Evolutionary conservation across 306 rosid species (phyloP).

Genomic region (Parietaria judaica): DNA sequence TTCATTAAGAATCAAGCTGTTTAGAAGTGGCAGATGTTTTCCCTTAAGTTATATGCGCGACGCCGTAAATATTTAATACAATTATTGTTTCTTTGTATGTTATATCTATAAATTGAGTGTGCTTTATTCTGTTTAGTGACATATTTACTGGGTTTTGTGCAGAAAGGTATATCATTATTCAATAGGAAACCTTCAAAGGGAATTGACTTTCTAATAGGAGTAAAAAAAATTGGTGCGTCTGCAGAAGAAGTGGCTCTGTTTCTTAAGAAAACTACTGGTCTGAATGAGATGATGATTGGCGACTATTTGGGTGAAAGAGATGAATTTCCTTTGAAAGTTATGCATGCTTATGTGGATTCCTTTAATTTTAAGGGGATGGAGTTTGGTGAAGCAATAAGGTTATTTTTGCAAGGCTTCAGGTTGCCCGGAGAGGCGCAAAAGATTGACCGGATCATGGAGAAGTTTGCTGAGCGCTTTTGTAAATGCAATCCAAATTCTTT

Average conservation of each 20-base stretch:
- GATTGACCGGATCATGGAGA: constrained; percentile 99
- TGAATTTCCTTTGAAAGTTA: constrained; percentile 86
- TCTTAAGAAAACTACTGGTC: constrained; percentile 69
- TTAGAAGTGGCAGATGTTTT: no score
- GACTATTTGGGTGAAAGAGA: constrained; percentile 98
- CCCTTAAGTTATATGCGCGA: no score
- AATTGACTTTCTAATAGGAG: constrained; percentile 71
- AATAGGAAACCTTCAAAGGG: constrained; percentile 96
- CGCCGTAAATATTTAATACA: not conserved
- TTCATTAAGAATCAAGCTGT: no score
- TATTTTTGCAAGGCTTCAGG: constrained; percentile 94
- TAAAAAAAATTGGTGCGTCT: constrained; percentile 69
- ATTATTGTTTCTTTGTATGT: not conserved
- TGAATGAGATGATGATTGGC: constrained; percentile 81
- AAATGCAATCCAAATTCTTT: constrained; percentile 92
- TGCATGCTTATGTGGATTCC: constrained; percentile 99
- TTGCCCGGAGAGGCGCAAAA: constrained; percentile 99
- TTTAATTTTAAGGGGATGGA: constrained; percentile 79
- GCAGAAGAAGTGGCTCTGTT: constrained; percentile 88
- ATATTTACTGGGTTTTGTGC: constrained; percentile 48
- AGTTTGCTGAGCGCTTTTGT: constrained; percentile 99
- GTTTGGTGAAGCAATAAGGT: constrained; percentile 92
- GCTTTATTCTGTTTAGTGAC: constrained; percentile 30
- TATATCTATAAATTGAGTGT: constrained; percentile 15
- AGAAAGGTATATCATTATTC: constrained; percentile 92